Evolutionary conservation across 768 basidiomycete species (phyloP).

Genomic region (Boletus fagicola): DNA sequence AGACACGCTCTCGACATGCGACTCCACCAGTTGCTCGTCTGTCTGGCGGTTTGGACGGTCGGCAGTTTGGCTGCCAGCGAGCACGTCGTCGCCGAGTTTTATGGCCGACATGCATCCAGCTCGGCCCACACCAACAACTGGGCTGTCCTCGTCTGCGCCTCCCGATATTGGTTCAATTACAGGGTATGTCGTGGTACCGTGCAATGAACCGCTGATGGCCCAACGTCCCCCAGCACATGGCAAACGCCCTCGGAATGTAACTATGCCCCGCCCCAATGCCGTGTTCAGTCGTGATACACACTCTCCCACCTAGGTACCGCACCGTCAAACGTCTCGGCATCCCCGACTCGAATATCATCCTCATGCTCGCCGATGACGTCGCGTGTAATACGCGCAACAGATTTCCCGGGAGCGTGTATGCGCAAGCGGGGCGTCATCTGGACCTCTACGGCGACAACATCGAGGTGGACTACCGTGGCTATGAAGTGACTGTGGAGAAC

Average conservation of each 20-base stretch:
- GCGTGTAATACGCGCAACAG: slow-evolving; percentile 92
- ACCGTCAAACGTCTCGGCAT: slow-evolving; percentile 98
- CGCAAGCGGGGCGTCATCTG: slow-evolving; percentile 75
- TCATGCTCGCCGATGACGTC: slow-evolving; percentile 97
- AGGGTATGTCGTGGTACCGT: slow-evolving; percentile 52
- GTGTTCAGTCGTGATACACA: background rate
- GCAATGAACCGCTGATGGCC: background rate
- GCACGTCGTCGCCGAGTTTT: slow-evolving; percentile 46
- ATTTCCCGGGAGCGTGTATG: slow-evolving; percentile 89
- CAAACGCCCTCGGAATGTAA: slow-evolving; percentile 95
- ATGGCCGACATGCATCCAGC: slow-evolving; percentile 38
- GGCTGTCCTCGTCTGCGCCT: slow-evolving; percentile 95
- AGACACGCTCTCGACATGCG: slow-evolving; percentile 21
- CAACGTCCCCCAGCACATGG: slow-evolving; percentile 77
- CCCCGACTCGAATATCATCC: slow-evolving; percentile 97
- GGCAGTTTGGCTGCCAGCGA: slow-evolving; percentile 31
- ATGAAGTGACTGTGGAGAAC: slow-evolving; percentile 97
- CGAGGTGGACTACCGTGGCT: slow-evolving; percentile 97
- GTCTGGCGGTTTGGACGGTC: slow-evolving; percentile 37
- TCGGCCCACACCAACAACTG: slow-evolving; percentile 90
- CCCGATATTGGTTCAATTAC: slow-evolving; percentile 99
- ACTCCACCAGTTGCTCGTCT: slow-evolving; percentile 32
- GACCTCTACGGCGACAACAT: slow-evolving; percentile 97
- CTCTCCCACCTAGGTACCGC: slow-evolving; percentile 67
- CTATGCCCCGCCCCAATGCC: slow-evolving; percentile 13